phyloP scores from a whole-genome alignment of 805 yeast genomes.

The Ogataea neopini region DNA sequence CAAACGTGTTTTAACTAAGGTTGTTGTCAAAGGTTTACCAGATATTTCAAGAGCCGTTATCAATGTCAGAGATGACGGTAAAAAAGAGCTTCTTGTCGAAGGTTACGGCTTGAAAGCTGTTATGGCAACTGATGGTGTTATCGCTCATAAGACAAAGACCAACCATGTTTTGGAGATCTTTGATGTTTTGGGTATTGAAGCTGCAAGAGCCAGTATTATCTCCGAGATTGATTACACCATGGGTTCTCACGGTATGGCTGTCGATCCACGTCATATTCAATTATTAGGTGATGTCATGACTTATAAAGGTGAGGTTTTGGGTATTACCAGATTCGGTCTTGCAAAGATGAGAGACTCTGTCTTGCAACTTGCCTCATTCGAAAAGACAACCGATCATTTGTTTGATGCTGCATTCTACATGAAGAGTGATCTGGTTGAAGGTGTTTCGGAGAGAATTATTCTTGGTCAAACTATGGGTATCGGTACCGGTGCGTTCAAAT shows the following conservation, averaged over 20 bases:
- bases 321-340: conserved; percentile 96
- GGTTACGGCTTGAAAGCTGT: conserved; percentile 96
- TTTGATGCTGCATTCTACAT: conserved; percentile 98
- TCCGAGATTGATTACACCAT: conserved; percentile 95
- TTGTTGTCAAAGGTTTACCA: conserved; percentile 91
- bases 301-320: conserved; percentile 95
- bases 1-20: conserved; percentile 79
- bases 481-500: conserved; percentile 95
- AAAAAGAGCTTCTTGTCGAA: conserved; percentile 91
- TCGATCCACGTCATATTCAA: conserved; percentile 99
- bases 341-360: conserved; percentile 99
- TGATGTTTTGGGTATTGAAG: conserved; percentile 93
- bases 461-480: conserved; percentile 96
- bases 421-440: conserved; percentile 95
- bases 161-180: conserved; percentile 91
- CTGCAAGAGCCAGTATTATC: conserved; percentile 91
- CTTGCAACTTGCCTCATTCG: conserved; percentile 93
- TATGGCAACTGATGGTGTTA: conserved; percentile 96
- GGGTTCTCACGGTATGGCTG: conserved; percentile 99
- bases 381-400: conserved; percentile 96
- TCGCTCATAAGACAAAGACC: conserved; percentile 83
- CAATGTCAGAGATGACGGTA: conserved; percentile 82
- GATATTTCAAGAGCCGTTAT: conserved; percentile 95
- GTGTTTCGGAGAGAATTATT: conserved; percentile 96
- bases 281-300: conserved; percentile 98